Evolutionary conservation across 1,284 basidiomycete genomes (phyloP).

Genomic region (Austroboletus novae-zelandiae): DNA sequence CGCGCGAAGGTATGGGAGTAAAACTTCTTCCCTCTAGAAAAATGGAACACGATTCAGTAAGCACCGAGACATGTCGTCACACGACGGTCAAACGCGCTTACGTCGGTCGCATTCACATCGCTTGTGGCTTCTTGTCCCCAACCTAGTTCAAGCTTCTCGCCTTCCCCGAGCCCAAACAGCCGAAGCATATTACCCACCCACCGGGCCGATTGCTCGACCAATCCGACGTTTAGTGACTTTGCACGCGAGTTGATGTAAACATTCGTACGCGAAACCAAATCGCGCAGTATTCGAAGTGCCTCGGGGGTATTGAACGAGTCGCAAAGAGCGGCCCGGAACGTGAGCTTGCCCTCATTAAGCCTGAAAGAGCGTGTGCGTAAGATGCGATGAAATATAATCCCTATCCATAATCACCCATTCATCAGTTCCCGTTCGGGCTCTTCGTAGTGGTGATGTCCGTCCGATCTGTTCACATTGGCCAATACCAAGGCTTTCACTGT

Average conservation of each 20-base stretch:
- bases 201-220: constrained; percentile 72
- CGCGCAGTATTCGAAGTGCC: constrained; percentile 76
- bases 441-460: constrained; percentile 64
- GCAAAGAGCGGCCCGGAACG: constrained; percentile 89
- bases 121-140: constrained; percentile 62
- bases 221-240: constrained; percentile 62
- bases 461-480: constrained; percentile 46
- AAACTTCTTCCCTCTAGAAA: constrained; percentile 71
- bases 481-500: constrained; percentile 79
- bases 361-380: constrained; percentile 37
- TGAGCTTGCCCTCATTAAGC: constrained; percentile 71
- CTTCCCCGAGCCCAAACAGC: constrained; percentile 94
- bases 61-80: neutral
- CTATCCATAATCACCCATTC: constrained; percentile 46
- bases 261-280: constrained; percentile 87
- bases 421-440: constrained; percentile 65
- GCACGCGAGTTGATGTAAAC: constrained; percentile 77
- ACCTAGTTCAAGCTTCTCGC: constrained; percentile 60
- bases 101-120: constrained; percentile 45
- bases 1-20: constrained; percentile 88
- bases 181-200: constrained; percentile 92
- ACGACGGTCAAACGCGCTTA: constrained; percentile 42
- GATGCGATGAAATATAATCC: constrained; percentile 12
- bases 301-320: constrained; percentile 97
- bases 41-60: neutral